Percentiles rank a stretch among this genome's conserved stretches.
Evolutionary conservation across 164 flowering plant genomes (phyloP).

Genomic region (Chimonanthus salicifolius): DNA sequence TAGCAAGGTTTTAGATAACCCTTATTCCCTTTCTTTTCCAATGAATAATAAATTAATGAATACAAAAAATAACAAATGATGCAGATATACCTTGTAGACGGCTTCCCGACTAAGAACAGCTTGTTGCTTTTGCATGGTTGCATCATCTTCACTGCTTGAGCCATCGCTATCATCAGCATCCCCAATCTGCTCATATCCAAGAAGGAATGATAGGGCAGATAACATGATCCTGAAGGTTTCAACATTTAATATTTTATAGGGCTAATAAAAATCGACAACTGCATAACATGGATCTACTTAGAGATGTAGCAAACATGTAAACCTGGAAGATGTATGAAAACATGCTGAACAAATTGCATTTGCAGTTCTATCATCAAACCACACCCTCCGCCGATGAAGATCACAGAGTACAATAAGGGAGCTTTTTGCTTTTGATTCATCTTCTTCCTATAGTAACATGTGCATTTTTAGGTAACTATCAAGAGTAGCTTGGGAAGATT

Average conservation of each 20-base stretch:
- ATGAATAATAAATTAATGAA: not conserved
- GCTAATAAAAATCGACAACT: not conserved
- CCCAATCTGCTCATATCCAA: constrained; percentile 74
- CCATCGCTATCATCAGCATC: constrained; percentile 68
- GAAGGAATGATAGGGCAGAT: constrained; percentile 76
- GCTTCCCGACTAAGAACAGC: constrained; percentile 53
- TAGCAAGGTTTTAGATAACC: no score
- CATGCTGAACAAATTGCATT: constrained; percentile 82
- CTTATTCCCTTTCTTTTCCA: no score
- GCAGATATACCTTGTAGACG: constrained; percentile 61
- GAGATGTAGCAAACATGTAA: not conserved
- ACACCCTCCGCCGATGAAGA: constrained; percentile 79
- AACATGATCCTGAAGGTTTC: constrained; percentile 61
- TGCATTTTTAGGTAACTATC: not conserved
- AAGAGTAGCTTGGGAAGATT: not conserved
- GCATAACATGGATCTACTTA: not conserved
- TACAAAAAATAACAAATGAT: not conserved
- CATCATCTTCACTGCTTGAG: constrained; percentile 67
- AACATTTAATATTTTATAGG: not conserved
- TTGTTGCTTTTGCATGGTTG: constrained; percentile 37
- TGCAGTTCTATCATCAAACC: constrained; percentile 94
- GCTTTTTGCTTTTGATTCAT: constrained; percentile 73
- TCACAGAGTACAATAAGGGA: constrained; percentile 71
- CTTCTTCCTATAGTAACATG: constrained; percentile 50
- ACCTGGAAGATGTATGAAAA: constrained; percentile 78